Evolutionary conservation across 495 filamentous ascomycete species (phyloP).

Genomic region (Paragyromitra xinjiangensis): DNA sequence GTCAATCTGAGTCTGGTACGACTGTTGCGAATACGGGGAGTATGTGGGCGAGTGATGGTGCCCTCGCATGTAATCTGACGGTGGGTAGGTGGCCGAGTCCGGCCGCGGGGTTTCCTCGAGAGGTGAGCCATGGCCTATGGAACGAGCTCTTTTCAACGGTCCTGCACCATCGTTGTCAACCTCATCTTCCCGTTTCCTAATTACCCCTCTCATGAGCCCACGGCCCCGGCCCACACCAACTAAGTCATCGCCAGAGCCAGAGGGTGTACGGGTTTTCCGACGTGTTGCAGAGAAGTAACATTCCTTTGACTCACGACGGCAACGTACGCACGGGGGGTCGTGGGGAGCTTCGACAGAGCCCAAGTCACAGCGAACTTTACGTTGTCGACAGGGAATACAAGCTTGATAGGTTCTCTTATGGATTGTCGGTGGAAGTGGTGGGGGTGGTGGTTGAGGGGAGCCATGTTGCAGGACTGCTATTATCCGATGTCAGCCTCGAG

Average conservation of each 20-base stretch:
- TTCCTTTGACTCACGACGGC: constrained; percentile 80
- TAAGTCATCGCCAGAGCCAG: constrained; percentile 60
- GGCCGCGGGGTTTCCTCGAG: constrained; percentile 27
- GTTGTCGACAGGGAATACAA: constrained; percentile 87
- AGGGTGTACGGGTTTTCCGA: constrained; percentile 85
- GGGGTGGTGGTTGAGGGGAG: constrained; percentile 21
- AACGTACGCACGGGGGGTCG: constrained; percentile 92
- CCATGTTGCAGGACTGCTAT: constrained; percentile 4
- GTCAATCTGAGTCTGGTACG: constrained; percentile 42
- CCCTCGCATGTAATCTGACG: constrained; percentile 30
- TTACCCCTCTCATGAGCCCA: constrained; percentile 63
- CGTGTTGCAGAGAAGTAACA: constrained; percentile 97
- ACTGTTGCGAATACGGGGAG: constrained; percentile 35
- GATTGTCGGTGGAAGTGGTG: constrained; percentile 39
- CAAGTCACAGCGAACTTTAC: constrained; percentile 93
- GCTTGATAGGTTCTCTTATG: constrained; percentile 70
- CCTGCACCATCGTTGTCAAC: constrained; percentile 20
- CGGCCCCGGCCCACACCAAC: constrained; percentile 64
- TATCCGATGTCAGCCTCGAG: constrained; percentile 32
- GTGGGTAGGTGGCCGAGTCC: constrained; percentile 35
- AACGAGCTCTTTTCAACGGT: constrained; percentile 37
- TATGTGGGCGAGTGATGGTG: constrained; percentile 44
- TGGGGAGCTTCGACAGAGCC: constrained; percentile 94
- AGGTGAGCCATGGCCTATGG: constrained; percentile 46
- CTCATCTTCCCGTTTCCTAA: constrained; percentile 53